A percentile compares a stretch with the other conserved stretches of the same genome.
Evolutionary conservation across 2,329 filamentous ascomycete genomes (phyloP).

Genomic region (Xylaria sp.): DNA sequence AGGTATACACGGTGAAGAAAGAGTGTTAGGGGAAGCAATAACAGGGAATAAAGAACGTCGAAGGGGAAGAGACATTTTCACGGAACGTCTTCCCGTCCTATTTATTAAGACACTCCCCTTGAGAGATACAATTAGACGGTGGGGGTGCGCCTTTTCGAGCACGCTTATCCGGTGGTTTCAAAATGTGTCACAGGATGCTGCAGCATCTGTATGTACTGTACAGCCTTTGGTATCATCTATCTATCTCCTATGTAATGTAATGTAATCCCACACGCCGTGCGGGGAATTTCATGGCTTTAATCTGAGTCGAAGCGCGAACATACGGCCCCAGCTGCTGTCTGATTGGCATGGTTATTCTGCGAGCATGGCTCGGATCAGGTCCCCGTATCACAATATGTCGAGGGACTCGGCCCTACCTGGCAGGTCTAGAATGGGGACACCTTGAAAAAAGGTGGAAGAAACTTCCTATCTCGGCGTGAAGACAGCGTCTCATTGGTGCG

Average conservation of each 20-base stretch:
- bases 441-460: not conserved
- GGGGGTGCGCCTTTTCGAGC: constrained; percentile 25
- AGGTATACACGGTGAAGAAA: constrained; percentile 22
- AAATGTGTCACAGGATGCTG: constrained; percentile 30
- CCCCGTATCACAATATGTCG: constrained; percentile 13
- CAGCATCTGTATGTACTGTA: constrained; percentile 22
- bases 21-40: not conserved
- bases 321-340: constrained; percentile 25
- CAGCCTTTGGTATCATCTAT: constrained; percentile 19
- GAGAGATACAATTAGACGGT: constrained; percentile 9
- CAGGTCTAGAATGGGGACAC: constrained; percentile 17
- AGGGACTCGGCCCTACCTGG: constrained; percentile 19
- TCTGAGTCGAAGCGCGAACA: constrained; percentile 18
- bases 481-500: constrained; percentile 33
- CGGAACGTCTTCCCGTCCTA: constrained; percentile 15
- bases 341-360: constrained; percentile 39
- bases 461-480: constrained; percentile 34
- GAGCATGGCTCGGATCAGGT: constrained; percentile 7
- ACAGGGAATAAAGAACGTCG: not conserved
- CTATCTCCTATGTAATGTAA: constrained; percentile 10
- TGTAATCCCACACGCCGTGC: constrained; percentile 26
- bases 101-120: constrained; percentile 20
- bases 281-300: constrained; percentile 22
- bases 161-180: constrained; percentile 38
- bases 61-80: constrained; percentile 8